These are phyloP conservation scores for Pleurotus tuber-regium DNA, from an alignment of 768 basidiomycete species.

Conservation along the genomic window DNA sequence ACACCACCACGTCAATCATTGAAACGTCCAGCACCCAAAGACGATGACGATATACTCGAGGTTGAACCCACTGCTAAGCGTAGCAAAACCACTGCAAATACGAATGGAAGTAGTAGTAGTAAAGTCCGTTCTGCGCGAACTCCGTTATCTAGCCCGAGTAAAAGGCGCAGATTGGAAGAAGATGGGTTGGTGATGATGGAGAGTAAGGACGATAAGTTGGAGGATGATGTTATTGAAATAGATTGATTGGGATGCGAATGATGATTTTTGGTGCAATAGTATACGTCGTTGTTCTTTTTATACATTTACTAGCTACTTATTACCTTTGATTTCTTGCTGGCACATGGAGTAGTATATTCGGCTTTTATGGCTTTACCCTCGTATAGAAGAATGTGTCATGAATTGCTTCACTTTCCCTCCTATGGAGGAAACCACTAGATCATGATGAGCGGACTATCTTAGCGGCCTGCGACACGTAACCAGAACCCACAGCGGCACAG, in stretches of 20 bases:
- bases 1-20: constrained; percentile 41
- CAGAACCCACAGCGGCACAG: no score
- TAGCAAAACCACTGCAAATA: constrained; percentile 27
- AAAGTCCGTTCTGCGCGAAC: constrained; percentile 18
- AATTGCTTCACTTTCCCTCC: no score
- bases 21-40: constrained; percentile 58
- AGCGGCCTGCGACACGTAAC: no score
- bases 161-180: constrained; percentile 64
- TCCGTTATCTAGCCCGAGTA: constrained; percentile 51
- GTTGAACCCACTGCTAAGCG: constrained; percentile 61
- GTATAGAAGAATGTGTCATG: no score
- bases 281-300: neutral
- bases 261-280: neutral
- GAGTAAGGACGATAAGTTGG: constrained; percentile 46
- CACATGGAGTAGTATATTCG: neutral
- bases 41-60: constrained; percentile 51
- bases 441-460: no score
- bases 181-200: constrained; percentile 75
- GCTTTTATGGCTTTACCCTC: no score
- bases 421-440: no score
- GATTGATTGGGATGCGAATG: constrained; percentile 28
- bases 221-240: constrained; percentile 58
- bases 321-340: neutral
- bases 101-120: no score
- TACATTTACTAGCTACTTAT: neutral